Percentiles rank a stretch among this genome's conserved stretches.
Conservation (phyloP, 805 yeast genomes). For the Tetrapisispora namnaoensis region DNA sequence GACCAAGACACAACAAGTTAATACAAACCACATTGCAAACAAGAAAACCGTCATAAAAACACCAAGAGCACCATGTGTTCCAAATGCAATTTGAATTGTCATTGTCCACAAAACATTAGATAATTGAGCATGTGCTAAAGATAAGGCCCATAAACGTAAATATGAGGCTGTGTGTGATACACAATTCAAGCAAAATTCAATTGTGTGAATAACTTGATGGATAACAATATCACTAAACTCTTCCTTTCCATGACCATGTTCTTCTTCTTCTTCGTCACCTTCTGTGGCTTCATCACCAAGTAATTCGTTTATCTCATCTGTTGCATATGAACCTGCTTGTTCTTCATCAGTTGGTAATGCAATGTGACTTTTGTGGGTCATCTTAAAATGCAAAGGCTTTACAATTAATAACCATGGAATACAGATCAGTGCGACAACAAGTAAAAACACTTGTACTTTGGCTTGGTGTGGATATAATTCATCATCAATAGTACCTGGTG, state of each 20-base stretch:
- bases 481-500: conserved; percentile 63
- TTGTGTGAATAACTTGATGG: conserved; percentile 73
- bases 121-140: conserved; percentile 71
- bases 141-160: conserved; percentile 68
- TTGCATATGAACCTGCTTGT: conserved; percentile 1
- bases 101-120: conserved; percentile 67
- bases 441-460: conserved; percentile 45
- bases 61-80: conserved; percentile 43
- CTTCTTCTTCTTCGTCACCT: conserved; percentile 35
- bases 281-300: conserved; percentile 12
- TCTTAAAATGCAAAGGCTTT: conserved; percentile 47
- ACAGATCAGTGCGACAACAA: conserved; percentile 53
- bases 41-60: conserved; percentile 48
- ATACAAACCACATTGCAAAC: conserved; percentile 67
- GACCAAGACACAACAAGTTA: conserved; percentile 60
- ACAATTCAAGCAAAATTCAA: conserved; percentile 70
- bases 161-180: conserved; percentile 76
- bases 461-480: conserved; percentile 59
- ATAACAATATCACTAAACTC: conserved; percentile 62
- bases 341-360: conserved; percentile 15
- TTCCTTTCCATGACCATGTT: conserved; percentile 34
- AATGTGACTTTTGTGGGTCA: conserved; percentile 28
- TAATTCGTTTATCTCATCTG: conserved; percentile 13
- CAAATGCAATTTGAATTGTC: conserved; percentile 60
- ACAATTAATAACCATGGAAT: conserved; percentile 64